Evolutionary conservation across 352 stramenopile species (phyloP).

Genomic region (Pythium graminicola): DNA sequence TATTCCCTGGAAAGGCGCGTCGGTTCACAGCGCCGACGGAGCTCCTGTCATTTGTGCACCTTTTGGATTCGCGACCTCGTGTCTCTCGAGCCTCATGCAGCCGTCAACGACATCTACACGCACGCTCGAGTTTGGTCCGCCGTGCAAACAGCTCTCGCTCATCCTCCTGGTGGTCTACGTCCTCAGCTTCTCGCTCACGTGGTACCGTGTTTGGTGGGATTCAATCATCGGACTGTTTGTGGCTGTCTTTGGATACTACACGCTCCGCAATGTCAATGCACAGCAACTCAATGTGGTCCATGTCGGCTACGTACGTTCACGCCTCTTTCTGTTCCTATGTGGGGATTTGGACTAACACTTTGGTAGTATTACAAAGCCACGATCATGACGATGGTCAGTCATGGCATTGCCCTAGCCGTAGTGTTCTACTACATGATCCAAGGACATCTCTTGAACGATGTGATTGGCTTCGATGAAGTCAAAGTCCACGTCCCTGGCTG

Average conservation of each 20-base stretch:
- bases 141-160: slow-evolving; percentile 53
- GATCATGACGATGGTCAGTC: slow-evolving; percentile 46
- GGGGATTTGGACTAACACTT: no score
- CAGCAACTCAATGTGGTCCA: slow-evolving; percentile 34
- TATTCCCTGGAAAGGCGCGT: slow-evolving; percentile 12
- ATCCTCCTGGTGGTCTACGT: slow-evolving; percentile 44
- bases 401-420: slow-evolving; percentile 51
- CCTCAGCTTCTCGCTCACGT: slow-evolving; percentile 65
- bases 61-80: not conserved
- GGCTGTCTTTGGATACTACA: slow-evolving; percentile 45
- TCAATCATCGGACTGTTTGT: slow-evolving; percentile 51
- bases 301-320: slow-evolving; percentile 24
- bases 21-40: not conserved
- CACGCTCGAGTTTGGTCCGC: slow-evolving; percentile 57
- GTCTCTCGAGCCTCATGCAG: slow-evolving; percentile 10
- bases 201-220: slow-evolving; percentile 81
- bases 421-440: slow-evolving; percentile 52
- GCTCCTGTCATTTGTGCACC: not conserved
- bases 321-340: no score
- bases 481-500: slow-evolving; percentile 27
- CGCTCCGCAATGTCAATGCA: slow-evolving; percentile 38
- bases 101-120: slow-evolving; percentile 24
- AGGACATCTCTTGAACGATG: slow-evolving; percentile 46
- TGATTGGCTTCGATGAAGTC: slow-evolving; percentile 27
- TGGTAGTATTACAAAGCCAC: slow-evolving; percentile 50